Evolutionary conservation across 2,329 filamentous ascomycete species (phyloP).

Genomic region (Pezizomycotina sp.): DNA sequence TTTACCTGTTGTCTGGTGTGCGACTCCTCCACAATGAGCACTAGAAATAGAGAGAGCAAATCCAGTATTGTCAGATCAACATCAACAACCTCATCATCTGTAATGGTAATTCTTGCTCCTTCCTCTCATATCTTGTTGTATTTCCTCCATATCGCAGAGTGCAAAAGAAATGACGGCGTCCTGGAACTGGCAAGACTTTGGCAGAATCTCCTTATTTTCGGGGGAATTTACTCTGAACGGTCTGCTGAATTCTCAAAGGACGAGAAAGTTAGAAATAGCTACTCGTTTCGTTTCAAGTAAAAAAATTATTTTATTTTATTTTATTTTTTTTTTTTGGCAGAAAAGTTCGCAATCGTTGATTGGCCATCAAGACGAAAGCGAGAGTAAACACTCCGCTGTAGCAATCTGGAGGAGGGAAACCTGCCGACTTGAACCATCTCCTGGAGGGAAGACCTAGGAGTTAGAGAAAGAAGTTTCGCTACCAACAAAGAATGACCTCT

Average conservation of each 20-base stretch:
- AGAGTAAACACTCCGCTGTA: background rate
- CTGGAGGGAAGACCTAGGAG: constrained; percentile 37
- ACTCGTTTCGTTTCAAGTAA: too few relatives aligned
- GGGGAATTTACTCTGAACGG: constrained; percentile 26
- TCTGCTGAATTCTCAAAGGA: constrained; percentile 19
- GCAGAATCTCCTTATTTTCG: too few relatives aligned
- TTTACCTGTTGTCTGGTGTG: too few relatives aligned
- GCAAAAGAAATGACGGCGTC: too few relatives aligned
- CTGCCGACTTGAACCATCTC: constrained; percentile 99
- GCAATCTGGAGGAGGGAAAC: constrained; percentile 29
- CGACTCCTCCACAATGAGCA: constrained; percentile 65
- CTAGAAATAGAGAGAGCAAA: too few relatives aligned
- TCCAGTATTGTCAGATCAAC: background rate
- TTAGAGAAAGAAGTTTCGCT: background rate
- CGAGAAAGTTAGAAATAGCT: constrained; percentile 12
- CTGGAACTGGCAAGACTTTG: too few relatives aligned
- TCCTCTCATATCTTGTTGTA: too few relatives aligned
- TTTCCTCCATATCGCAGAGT: too few relatives aligned
- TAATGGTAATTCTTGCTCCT: too few relatives aligned
- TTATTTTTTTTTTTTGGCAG: too few relatives aligned
- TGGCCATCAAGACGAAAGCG: background rate
- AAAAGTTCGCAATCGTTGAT: background rate
- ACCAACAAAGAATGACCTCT: background rate
- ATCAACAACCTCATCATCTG: too few relatives aligned
- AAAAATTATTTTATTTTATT: too few relatives aligned